Conservation (phyloP, 495 filamentous ascomycete genomes). For the Aspergillus coremiiformis region DNA sequence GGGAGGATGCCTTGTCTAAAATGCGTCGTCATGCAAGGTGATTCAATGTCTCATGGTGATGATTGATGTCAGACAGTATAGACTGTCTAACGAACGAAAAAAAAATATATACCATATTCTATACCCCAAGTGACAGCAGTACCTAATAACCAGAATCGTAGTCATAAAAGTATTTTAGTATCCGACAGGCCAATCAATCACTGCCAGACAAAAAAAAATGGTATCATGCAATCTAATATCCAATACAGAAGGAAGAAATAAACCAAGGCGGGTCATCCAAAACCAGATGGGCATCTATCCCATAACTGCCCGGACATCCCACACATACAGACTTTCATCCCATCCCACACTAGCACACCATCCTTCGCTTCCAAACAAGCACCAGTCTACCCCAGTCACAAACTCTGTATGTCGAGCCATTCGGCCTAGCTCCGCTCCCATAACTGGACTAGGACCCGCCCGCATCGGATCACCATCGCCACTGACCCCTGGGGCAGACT, state of each 20-base stretch:
- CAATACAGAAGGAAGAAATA: constrained; percentile 15
- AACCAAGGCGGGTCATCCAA: background rate
- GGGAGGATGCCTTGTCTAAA: background rate
- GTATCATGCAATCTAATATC: constrained; percentile 26
- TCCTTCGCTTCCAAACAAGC: constrained; percentile 86
- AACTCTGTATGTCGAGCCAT: constrained; percentile 96
- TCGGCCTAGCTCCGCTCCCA: constrained; percentile 67
- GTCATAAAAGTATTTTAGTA: background rate
- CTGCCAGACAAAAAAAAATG: constrained; percentile 11
- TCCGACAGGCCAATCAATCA: background rate
- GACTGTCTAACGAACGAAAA: background rate
- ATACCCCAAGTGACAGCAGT: background rate
- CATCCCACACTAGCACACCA: constrained; percentile 92
- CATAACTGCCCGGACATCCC: constrained; percentile 75
- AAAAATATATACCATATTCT: background rate
- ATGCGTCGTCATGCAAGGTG: background rate
- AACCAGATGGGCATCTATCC: constrained; percentile 19
- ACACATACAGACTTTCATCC: constrained; percentile 86
- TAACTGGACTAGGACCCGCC: constrained; percentile 32
- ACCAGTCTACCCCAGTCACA: constrained; percentile 96
- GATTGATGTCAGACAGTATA: background rate
- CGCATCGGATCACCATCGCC: constrained; percentile 38
- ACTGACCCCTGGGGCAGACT: constrained; percentile 45
- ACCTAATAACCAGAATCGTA: background rate
- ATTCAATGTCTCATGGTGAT: background rate